Evolutionary conservation across 768 basidiomycete genomes (phyloP), one percentile per base, ranked within the genome.

Genomic region (Leccinum barrowsii): DNA sequence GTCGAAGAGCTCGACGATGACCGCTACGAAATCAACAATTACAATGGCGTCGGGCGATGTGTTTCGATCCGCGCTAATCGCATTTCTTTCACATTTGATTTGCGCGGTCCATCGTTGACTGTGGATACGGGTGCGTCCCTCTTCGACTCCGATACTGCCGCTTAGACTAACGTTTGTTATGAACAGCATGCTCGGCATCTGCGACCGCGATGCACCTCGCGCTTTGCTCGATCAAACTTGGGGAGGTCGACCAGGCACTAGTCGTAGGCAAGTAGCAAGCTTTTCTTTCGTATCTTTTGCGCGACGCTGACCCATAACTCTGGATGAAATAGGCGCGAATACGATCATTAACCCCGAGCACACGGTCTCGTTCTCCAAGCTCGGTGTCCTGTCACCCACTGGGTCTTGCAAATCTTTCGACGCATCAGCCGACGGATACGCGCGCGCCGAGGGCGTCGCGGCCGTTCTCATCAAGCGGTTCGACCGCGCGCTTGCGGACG

Each of bases 131-230:
- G 69, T 70, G 37, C 1, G 58, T 48, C 2, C 44, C 11, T 28
- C 11, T 6, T 44, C 42, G 2, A 19, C 11, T 44, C 19, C 42
- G 11, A 21, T 2, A 19, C 42, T 21, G 1, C 2, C 1, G 11
- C 11, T 44, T 2, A 21, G 2, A 44, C 21, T 19, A 7, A 17
- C 32, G 1, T 3, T 51, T 7, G 21, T 12, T 49, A 24, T 19
- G 26, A 37, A 51, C 40, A 69, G 68, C 68, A 7, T 83, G 82
- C 60, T 81, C 78, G 35, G 82, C 80, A 19, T 74, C 73, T 15
- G 65, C 78, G n/a, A 76, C 72, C 5, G 79, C 78, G 2, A 69
- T 79, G 49, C 81, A 83, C 65, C 73, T 83, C 17, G 82, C 78
- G 2, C 70, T 81, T 2, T 76, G 77, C 30, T 75, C 78, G 0